Base-by-base conservation (phyloP, 129 eudicot genomes). In the Erigeron canadensis region DNA sequence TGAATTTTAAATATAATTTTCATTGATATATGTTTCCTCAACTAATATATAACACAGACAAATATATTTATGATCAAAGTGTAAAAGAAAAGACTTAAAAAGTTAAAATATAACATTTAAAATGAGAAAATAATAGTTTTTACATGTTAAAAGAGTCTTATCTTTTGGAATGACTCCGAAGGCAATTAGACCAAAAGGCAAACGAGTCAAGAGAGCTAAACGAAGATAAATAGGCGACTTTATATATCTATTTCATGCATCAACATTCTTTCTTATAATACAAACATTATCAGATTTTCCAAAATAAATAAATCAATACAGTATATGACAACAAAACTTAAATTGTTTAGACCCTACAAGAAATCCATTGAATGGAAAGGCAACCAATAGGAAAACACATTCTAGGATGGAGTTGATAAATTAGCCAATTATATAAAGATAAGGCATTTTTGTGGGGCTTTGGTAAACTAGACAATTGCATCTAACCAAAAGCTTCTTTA, bases 361-460 rank as follows among this genome's bases (percentile, higher is more conserved):
- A 90, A 85, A 80, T 85, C 91, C 86, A 28, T 10, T 7, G 73
- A 75, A 80, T 53, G n/a, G 84, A 71, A 65, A 79, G 47, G 34
- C 72, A 77, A 54, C 96, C 96, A 89, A 84, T 89, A 18, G 87
- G 17, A 69, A 71, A 47, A 67, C 83, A 50, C 61, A 63, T 7
- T 45, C 51, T 19, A 16, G 79, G 96, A 89, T 89, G 73, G 77
- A 34, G 50, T 80, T 84, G 39, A 56, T 43, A 17, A 3, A 10
- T 39, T 46, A 11, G 47, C 74, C 96, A 89, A 86, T 65, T 63
- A 67, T 77, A 65, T 67, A 57, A 47, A 86, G 96, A 89, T 89
- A 84, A 86, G 96, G 85, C 75, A 45, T 53, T 34, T 65, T 42
- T 68, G 38, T 69, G 84, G 84, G 84, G 37, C 84, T 80, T 23